Conservation (phyloP, 2,329 filamentous ascomycete species). For the Hypoxylon sp. region DNA sequence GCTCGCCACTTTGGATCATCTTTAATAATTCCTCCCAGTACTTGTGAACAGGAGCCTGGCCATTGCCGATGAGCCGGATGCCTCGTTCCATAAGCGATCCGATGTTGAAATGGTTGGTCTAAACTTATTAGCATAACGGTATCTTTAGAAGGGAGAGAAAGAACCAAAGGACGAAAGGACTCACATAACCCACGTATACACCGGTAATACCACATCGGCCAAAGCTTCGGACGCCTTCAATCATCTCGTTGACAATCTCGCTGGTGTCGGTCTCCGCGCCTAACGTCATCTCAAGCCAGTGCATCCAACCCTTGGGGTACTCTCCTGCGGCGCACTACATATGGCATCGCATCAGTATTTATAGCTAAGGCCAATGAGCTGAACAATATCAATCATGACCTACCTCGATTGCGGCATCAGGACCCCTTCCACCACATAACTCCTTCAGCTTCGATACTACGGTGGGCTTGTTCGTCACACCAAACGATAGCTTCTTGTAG, state of each 20-base stretch:
- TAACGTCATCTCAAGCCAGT: conserved; percentile 70
- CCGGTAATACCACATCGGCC: conserved; percentile 85
- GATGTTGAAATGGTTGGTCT: conserved; percentile 87
- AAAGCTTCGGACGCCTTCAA: conserved; percentile 78
- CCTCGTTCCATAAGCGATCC: conserved; percentile 89
- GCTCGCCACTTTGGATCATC: conserved; percentile 75
- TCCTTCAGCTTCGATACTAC: conserved; percentile 82
- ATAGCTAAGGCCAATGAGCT: neutral
- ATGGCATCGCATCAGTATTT: conserved; percentile 1
- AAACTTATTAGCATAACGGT: neutral
- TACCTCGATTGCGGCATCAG: conserved; percentile 73
- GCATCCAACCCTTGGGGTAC: conserved; percentile 73
- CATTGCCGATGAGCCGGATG: conserved; percentile 80
- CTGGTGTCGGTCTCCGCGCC: conserved; percentile 88
- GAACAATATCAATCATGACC: conserved; percentile 8
- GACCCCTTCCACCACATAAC: conserved; percentile 78
- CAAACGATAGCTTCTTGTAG: conserved; percentile 72
- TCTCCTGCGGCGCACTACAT: conserved; percentile 74
- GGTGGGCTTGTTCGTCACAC: conserved; percentile 70
- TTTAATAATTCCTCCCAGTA: conserved; percentile 86
- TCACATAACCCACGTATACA: conserved; percentile 72
- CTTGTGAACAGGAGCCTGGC: conserved; percentile 80
- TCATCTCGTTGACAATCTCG: conserved; percentile 85
- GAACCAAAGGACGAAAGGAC: conserved; percentile 50
- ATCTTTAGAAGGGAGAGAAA: neutral